phyloP scores from a whole-genome alignment of 1,284 basidiomycete genomes.

The Serendipita sp. region DNA sequence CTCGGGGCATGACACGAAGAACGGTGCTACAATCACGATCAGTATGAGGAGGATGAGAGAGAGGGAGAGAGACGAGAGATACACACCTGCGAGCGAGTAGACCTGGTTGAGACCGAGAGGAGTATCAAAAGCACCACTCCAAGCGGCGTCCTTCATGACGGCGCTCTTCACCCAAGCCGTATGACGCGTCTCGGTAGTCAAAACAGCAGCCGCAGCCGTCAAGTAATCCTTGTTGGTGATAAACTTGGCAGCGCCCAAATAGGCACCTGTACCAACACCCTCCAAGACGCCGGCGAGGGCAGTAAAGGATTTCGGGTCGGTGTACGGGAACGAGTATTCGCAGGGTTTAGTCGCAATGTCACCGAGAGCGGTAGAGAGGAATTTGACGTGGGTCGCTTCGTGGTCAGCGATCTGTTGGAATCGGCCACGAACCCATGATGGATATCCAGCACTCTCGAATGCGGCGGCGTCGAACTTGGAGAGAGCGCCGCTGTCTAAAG shows the following conservation, averaged over 20 bases:
- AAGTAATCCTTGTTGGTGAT: slow-evolving; percentile 26
- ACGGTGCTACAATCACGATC: slow-evolving; percentile 14
- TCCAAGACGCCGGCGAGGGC: slow-evolving; percentile 41
- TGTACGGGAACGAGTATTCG: slow-evolving; percentile 42
- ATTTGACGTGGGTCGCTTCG: slow-evolving; percentile 38
- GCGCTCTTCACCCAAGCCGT: slow-evolving; percentile 37
- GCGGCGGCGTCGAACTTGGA: slow-evolving; percentile 30
- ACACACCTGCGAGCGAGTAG: slow-evolving; percentile 24
- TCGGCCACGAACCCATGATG: slow-evolving; percentile 33
- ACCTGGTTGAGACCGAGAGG: slow-evolving; percentile 37
- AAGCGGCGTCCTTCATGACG: slow-evolving; percentile 32
- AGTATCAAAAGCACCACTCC: slow-evolving; percentile 38
- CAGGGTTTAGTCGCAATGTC: slow-evolving; percentile 36
- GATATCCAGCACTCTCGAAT: slow-evolving; percentile 40
- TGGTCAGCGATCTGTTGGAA: slow-evolving; percentile 42
- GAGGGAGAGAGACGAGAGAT: neutral
- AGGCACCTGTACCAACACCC: slow-evolving; percentile 39
- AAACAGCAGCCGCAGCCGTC: slow-evolving; percentile 25
- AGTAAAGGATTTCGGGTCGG: slow-evolving; percentile 37
- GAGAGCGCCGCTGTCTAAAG: slow-evolving; percentile 27
- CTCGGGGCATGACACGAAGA: slow-evolving; percentile 34
- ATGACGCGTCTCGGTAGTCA: slow-evolving; percentile 29
- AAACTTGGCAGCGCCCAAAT: slow-evolving; percentile 36
- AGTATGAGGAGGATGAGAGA: neutral
- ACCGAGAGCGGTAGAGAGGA: slow-evolving; percentile 39